Base-by-base conservation (phyloP, 352 stramenopile species). In the Phytophthora europaea region DNA sequence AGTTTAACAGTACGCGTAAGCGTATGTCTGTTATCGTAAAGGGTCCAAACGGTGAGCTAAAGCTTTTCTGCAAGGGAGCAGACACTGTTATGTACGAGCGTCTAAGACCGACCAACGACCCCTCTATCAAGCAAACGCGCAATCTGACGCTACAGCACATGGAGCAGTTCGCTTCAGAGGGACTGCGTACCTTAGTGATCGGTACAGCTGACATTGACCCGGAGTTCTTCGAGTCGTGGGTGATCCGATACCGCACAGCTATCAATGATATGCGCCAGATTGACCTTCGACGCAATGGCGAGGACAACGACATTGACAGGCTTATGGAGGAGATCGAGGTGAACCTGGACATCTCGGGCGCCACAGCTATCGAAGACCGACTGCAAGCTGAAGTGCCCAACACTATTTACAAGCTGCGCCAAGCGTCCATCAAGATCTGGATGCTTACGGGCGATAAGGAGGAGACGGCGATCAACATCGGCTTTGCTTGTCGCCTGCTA, bases 381-480 rank as follows among this genome's bases (percentile, higher is more conserved):
- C 83, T 99, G 9, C 96, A 99, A 63, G 78, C 89, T 4, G 92
- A 93, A 4, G 96, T 99, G 2, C 94, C 94, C 0, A 92, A 97
- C 57, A 96, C 94, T 9, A 99, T 99, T 67, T 87, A 90, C 65
- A 92, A 95, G 60, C 75, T 99, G n/a, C 87, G 91, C 0, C 81
- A 96, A 52, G 96, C 95, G 7, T 93, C 94, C 10, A 98, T 99
- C 61, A 98, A 98, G 78, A 90, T 99, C 40, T 99, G 95, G 94
- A 97, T 99, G 82, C 88, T 99, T 22, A 99, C 96, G 5, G 95
- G 95, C 7, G 96, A 99, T 74, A 99, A 99, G 76, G 81, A 97
- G 67, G 96, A 99, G 73, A 99, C 96, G 4, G 96, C 96, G 13
- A 98, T 99, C 71, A 99, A 99, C 75, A 99, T 99, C 74, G 96